A percentile compares a stretch with the other conserved stretches of the same genome.
phyloP scores from a whole-genome alignment of 2,329 filamentous ascomycete species.

The Camptophora hylomeconis region DNA sequence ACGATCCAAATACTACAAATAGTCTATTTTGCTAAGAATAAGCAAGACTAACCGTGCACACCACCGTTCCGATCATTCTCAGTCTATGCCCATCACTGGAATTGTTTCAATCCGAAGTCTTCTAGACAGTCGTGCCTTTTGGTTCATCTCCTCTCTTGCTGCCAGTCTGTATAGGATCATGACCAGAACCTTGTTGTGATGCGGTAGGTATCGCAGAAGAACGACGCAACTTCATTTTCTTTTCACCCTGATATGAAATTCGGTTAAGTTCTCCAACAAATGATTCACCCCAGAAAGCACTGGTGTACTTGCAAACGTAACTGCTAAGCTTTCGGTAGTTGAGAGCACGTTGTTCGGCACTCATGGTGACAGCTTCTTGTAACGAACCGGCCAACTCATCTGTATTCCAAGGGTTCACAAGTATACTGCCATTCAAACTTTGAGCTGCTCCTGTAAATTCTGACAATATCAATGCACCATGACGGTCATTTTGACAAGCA shows the following conservation, averaged over 20 bases:
- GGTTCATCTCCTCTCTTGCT: no score
- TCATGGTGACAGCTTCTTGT: slow-evolving; percentile 94
- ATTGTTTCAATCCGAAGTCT: no score
- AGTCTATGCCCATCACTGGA: no score
- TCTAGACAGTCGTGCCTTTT: no score
- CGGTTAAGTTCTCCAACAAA: slow-evolving; percentile 72
- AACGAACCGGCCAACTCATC: slow-evolving; percentile 88
- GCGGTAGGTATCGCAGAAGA: no score
- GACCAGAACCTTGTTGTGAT: no score
- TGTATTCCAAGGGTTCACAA: slow-evolving; percentile 98
- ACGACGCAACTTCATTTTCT: slow-evolving; percentile 31
- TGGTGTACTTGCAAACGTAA: slow-evolving; percentile 95
- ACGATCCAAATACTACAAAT: no score
- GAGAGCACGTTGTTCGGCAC: slow-evolving; percentile 67
- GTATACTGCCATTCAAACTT: slow-evolving; percentile 80
- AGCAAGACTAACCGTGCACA: no score
- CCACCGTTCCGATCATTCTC: no score
- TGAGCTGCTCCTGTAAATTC: slow-evolving; percentile 95
- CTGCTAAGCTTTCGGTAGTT: slow-evolving; percentile 88
- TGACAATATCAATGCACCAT: slow-evolving; percentile 87
- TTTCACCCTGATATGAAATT: slow-evolving; percentile 40
- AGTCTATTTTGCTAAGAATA: no score
- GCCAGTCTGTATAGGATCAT: no score
- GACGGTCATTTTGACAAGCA: slow-evolving; percentile 75
- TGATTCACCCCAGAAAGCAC: slow-evolving; percentile 89